phyloP scores from a whole-genome alignment of 345 rosid genomes.

The Diplotaxis tenuifolia region DNA sequence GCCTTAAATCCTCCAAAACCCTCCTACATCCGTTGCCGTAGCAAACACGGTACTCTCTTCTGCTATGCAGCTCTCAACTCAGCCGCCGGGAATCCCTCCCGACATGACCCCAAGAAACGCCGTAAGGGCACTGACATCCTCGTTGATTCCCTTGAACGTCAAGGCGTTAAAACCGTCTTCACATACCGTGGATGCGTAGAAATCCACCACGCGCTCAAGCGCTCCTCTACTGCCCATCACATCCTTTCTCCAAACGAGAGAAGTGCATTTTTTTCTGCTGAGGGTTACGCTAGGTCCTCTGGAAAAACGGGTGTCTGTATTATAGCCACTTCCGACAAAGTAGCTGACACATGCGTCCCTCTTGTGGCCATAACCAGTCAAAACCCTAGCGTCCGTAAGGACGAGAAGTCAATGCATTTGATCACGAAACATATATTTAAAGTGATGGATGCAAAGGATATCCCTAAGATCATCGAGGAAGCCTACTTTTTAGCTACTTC shows the following conservation, averaged over 20 bases:
- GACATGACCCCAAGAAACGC: slow-evolving; percentile 63
- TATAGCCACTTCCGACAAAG: slow-evolving; percentile 90
- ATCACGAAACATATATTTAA: slow-evolving; percentile 38
- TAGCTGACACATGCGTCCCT: slow-evolving; percentile 90
- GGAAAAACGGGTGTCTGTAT: slow-evolving; percentile 82
- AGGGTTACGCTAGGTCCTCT: slow-evolving; percentile 87
- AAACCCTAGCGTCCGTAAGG: neutral
- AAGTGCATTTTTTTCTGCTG: slow-evolving; percentile 89
- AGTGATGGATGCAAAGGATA: slow-evolving; percentile 79
- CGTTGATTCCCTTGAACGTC: slow-evolving; percentile 85
- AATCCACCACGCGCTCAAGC: slow-evolving; percentile 91
- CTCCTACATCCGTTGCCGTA: slow-evolving; percentile 29
- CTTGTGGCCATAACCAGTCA: slow-evolving; percentile 18
- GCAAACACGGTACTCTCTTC: slow-evolving; percentile 29
- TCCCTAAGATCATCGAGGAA: slow-evolving; percentile 73
- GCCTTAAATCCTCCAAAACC: slow-evolving; percentile 21
- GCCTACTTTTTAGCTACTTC: slow-evolving; percentile 87
- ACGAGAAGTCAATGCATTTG: neutral
- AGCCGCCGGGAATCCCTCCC: slow-evolving; percentile 31
- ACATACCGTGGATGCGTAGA: slow-evolving; percentile 94
- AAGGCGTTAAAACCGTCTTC: slow-evolving; percentile 75
- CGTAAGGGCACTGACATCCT: slow-evolving; percentile 92
- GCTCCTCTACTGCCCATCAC: slow-evolving; percentile 66
- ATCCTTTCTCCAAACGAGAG: slow-evolving; percentile 93
- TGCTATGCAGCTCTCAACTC: slow-evolving; percentile 27